Base-by-base conservation (phyloP, 2,329 filamentous ascomycete genomes). In the Fusarium floridanum region DNA sequence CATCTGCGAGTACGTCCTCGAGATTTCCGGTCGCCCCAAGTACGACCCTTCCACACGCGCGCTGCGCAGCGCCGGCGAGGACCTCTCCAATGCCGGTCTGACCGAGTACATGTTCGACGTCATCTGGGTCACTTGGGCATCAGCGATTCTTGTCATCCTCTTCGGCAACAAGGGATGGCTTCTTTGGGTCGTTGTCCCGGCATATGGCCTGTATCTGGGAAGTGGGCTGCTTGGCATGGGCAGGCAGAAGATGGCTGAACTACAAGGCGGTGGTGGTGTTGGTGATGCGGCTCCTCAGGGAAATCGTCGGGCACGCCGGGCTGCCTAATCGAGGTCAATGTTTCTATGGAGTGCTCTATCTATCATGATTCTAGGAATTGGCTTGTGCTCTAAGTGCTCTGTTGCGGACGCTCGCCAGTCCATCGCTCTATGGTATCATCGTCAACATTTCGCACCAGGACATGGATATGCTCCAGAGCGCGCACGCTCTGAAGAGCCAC, bases 61-160 rank as follows among this genome's bases (percentile, higher is more conserved):
- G n/a, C 87, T 98, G 71, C 91, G 90, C 81, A 91, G 89, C 36
- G 87, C 94, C 1, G 96, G 97, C 50, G 95, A 98, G 82, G 97
- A 99, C 82, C 90, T 99, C 61, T 91, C 93, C 63, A 94, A 95
- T 11, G 89, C 92, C 37, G 97, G 97, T 6, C 85, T 99, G 86
- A 98, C 96, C 12, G 97, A 98, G 85, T 98, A 97, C 87, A 94
- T 98, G 93, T 99, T 97, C 89, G 97, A 99, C 84, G 90, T 98
- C 60, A 87, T 98, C 63, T 98, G 98, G 90, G 95, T 97, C 85
- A 98, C 95, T 0, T 98, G 95, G 92, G 91, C 90, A 12, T 93
- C 92, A 64, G 86, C 94, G 45, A 84, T 92, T 10, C 83, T 93
- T n/a, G 95, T 92, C 16, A 88, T 93, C 17, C 73, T 97, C 32